Evolutionary conservation across 139 green algal genomes (phyloP).

Genomic region (Zygnema circumcarinatum): DNA sequence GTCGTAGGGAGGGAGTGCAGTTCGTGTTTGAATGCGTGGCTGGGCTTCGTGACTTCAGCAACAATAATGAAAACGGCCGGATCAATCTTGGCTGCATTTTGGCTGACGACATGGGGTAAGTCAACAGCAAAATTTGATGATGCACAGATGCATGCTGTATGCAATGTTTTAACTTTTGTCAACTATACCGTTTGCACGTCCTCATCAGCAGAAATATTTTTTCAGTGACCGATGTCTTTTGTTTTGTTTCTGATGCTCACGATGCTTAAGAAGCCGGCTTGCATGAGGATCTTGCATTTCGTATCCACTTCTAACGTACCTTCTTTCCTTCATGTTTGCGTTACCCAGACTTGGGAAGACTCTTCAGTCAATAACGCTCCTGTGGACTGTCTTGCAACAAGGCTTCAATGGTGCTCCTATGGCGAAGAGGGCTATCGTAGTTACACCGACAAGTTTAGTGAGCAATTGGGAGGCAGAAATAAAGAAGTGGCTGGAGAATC

Average conservation of each 20-base stretch:
- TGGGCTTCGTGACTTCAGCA: conserved; percentile 72
- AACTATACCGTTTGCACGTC: too few relatives aligned
- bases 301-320: not conserved
- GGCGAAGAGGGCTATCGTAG: conserved; percentile 87
- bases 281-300: too few relatives aligned
- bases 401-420: conserved; percentile 68
- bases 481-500: conserved; percentile 90
- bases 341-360: conserved; percentile 56
- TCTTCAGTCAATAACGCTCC: conserved; percentile 83
- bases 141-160: conserved; percentile 10
- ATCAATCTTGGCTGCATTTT: conserved; percentile 84
- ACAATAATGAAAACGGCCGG: not conserved
- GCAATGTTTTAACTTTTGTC: not conserved
- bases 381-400: conserved; percentile 91
- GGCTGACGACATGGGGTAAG: conserved; percentile 93
- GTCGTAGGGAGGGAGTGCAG: conserved; percentile 85
- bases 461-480: conserved; percentile 97
- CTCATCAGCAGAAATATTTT: too few relatives aligned
- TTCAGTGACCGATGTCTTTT: too few relatives aligned
- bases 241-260: too few relatives aligned
- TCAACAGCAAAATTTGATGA: conserved; percentile 51
- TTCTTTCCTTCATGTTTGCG: not conserved
- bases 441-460: conserved; percentile 96
- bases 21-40: conserved; percentile 99
- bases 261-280: too few relatives aligned